Percentiles rank a stretch among this genome's conserved stretches.
phyloP scores from a whole-genome alignment of 2,329 filamentous ascomycete species.

The Sphaerostilbella broomeana region DNA sequence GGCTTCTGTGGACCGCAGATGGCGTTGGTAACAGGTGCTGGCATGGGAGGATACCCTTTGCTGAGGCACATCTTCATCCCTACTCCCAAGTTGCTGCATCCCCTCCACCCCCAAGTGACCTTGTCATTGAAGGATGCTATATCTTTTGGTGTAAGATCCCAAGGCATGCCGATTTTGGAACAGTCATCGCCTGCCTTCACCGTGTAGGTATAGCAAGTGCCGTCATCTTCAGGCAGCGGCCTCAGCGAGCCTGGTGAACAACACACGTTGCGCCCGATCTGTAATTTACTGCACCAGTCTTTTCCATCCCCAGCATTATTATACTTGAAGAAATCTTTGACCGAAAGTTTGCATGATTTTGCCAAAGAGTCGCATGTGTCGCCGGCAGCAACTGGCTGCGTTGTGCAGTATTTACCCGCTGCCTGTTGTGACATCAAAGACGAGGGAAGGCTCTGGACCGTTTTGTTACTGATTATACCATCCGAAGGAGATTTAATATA shows the following conservation, averaged over 20 bases:
- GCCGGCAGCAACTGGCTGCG: slow-evolving; percentile 15
- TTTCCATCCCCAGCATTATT: slow-evolving; percentile 26
- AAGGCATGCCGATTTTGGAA: slow-evolving; percentile 21
- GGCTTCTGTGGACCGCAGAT: slow-evolving; percentile 19
- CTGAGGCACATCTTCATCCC: slow-evolving; percentile 19
- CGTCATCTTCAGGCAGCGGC: slow-evolving; percentile 29
- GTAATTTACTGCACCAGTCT: slow-evolving; percentile 28
- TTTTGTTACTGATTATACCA: not conserved
- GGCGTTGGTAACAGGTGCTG: slow-evolving; percentile 15
- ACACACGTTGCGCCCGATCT: slow-evolving; percentile 29
- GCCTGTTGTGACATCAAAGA: not conserved
- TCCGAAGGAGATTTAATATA: not conserved
- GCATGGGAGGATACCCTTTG: slow-evolving; percentile 19
- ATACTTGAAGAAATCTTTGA: slow-evolving; percentile 31
- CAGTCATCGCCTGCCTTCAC: slow-evolving; percentile 30
- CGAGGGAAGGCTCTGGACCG: not conserved
- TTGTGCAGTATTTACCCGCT: not conserved
- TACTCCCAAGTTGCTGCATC: slow-evolving; percentile 14
- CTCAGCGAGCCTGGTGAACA: slow-evolving; percentile 28
- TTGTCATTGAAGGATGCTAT: slow-evolving; percentile 22
- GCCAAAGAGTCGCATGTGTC: slow-evolving; percentile 34
- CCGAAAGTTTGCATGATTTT: slow-evolving; percentile 32
- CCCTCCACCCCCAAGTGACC: slow-evolving; percentile 21
- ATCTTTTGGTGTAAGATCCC: slow-evolving; percentile 15
- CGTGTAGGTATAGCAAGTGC: slow-evolving; percentile 28